Base-by-base conservation (phyloP, 345 rosid species). In the Bretschneidera sinensis region DNA sequence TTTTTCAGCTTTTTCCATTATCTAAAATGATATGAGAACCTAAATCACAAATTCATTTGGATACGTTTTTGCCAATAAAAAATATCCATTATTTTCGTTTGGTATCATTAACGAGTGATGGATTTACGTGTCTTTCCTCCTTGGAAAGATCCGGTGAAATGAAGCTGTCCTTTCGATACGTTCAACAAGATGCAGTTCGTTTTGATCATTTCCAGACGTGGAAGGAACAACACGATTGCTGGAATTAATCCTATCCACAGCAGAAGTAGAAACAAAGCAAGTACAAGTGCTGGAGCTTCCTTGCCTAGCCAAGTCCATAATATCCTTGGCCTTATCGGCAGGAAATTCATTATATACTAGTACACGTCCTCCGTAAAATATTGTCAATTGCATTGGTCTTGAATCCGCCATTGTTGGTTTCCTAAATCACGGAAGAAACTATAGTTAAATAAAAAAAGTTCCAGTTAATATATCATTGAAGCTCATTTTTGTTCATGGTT, bases 101-200 rank as follows among this genome's bases (percentile, higher is more conserved):
- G n/a, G n/a, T n/a, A n/a, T n/a, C n/a, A n/a, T n/a, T n/a, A n/a
- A n/a, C n/a, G n/a, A n/a, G n/a, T n/a, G n/a, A n/a, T n/a, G n/a
- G n/a, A n/a, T n/a, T n/a, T 67, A 87, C 95, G 91, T 86, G 60
- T 85, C 91, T 64, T 85, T 89, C 55, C 95, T 81, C 77, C 85
- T 86, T 48, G 79, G 79, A 31, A 89, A 71, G 79, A 89, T 86
- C 35, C 85, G 75, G 60, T 77, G 82, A 34, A 89, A 88, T 14
- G 95, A 87, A 43, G 85, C 85, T 68, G 74, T 81, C 59, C 84
- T 73, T 21, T 78, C 82, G 17, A 79, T 76, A 21, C 68, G 69
- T 55, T 74, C 71, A 15, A 65, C 74, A 4, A 54, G 48, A 13
- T 18, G 34, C 24, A 73, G 57, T 24, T 63, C 69, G 56, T 35